phyloP scores from a whole-genome alignment of 2,329 filamentous ascomycete genomes.

The Fusarium sp. region DNA sequence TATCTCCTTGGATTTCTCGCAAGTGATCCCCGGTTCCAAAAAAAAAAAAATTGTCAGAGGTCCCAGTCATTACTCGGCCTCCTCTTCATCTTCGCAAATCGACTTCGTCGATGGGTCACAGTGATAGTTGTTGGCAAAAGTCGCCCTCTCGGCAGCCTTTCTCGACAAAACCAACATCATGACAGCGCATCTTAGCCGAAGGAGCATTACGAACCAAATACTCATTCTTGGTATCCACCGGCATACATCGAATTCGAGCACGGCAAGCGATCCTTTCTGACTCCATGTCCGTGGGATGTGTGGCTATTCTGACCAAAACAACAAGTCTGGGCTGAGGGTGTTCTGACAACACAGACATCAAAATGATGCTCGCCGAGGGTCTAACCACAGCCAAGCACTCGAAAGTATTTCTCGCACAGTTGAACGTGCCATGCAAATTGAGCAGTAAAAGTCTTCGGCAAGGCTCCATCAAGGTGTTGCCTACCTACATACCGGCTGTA shows the following conservation, averaged over 20 bases:
- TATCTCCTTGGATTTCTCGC: conserved; percentile 44
- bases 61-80: conserved; percentile 17
- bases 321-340: conserved; percentile 4
- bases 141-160: conserved; percentile 17
- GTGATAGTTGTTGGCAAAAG: conserved; percentile 7
- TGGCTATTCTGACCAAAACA: conserved; percentile 4
- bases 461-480: conserved; percentile 3
- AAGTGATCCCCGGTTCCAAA: conserved; percentile 17
- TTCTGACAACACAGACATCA: conserved; percentile 14
- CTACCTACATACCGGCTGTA: conserved; percentile 5
- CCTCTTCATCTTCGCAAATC: conserved; percentile 46
- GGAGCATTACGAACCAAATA: conserved; percentile 15
- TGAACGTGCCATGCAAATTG: conserved; percentile 8
- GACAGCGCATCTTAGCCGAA: background rate
- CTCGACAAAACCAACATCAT: conserved; percentile 20
- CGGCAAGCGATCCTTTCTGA: background rate
- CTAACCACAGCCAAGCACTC: conserved; percentile 29
- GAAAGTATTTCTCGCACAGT: conserved; percentile 20
- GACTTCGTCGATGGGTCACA: conserved; percentile 23
- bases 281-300: background rate
- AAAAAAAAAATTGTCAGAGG: conserved; percentile 5
- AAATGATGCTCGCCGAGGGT: conserved; percentile 32
- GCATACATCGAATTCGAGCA: background rate
- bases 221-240: conserved; percentile 5
- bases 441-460: conserved; percentile 22